Base-by-base conservation (phyloP, 495 filamentous ascomycete genomes). In the Lophiotrema nucula region DNA sequence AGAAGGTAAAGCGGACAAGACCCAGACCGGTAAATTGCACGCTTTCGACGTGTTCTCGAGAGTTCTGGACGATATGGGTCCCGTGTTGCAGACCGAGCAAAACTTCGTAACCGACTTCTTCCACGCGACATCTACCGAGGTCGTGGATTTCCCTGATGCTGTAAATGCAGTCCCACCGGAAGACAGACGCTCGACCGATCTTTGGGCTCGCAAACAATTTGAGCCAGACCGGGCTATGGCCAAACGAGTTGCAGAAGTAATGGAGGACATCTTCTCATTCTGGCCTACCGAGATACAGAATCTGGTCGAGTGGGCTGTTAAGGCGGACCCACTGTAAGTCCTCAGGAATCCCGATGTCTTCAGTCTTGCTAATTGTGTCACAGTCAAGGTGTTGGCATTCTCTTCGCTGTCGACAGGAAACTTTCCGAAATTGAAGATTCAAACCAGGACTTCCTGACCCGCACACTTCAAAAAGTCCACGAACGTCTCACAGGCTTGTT, bases 101-200 rank as follows among this genome's bases (percentile, higher is more conserved):
- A 96, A 96, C 67, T 97, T 97, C 65, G 75, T 96, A 24, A 83
- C 95, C 21, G 88, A 93, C 51, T 93, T 96, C 72, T 97, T 97
- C 76, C 90, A 96, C 53, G 79, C 93, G 8, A 87, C 84, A 28
- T 93, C 90, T 15, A 76, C 89, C 12, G 82, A 87, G 50, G 84
- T 79, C 13, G 73, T 79, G 13, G 92, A 97, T 62, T 97, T 96
- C 64, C 76, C 85, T 1, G 92, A 97, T 42, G 79, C 89, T 2
- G 83, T 95, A 18, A 74, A 79, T 19, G 76, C 80, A 4, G 78
- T 81, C 1, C 71, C 76, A 48, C 91, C 91, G 2, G 82, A 85
- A n/a, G 74, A 80, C 33, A 79, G 92, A 48, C 72, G 74, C 16
- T 79, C 85, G 18, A 83, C 83, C 16, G 85, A 93, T 65, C 74